Base-by-base conservation (phyloP, 305 asterid species). In the Fraxinus angustifolia region DNA sequence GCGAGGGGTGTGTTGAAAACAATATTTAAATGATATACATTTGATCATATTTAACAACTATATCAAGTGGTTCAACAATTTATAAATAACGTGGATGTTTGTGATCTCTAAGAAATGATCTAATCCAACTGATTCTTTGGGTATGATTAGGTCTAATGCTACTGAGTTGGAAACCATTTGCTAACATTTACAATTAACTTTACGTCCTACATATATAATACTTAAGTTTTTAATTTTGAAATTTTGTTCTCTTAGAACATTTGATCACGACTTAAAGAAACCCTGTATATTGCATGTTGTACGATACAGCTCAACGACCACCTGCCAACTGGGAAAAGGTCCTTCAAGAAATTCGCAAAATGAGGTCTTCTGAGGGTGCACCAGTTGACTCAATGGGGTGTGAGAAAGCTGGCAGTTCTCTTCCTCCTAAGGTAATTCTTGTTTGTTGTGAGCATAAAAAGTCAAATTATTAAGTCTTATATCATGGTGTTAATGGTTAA, bases 371-470 rank as follows among this genome's bases (percentile, higher is more conserved):
- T 45, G 99, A 94, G 88, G 93, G 90, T 85, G 99, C 98, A 30
- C 98, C 99, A 4, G 99, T 96, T 17, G 99, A 96, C 87, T 88
- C 97, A 71, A 93, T 96, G 98, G 98, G 98, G 71, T 96, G 98
- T 86, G 98, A 96, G 86, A 96, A 94, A 82, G 99, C 99, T 72
- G 98, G 99, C 31, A 87, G 78, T 79, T 93, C 97, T 80, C 97
- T 94, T 81, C 98, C 98, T 83, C 97, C 98, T 60, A 92, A 91
- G 97, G 97, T 96, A 80, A 60, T 81, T 80, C 53, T n/a, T 42
- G 75, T 73, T 77, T 84, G 70, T 34, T 65, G 78, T 42, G 6
- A 7, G 42, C 21, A 19, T 38, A 11, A 78, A 50, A 58, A 68
- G 34, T 50, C 62, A 28, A 34, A 76, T 60, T 8, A 6, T 76